Percentiles rank a stretch among this genome's conserved stretches.
Evolutionary conservation across 306 rosid species (phyloP).

Genomic region (Adenanthera pavonina): DNA sequence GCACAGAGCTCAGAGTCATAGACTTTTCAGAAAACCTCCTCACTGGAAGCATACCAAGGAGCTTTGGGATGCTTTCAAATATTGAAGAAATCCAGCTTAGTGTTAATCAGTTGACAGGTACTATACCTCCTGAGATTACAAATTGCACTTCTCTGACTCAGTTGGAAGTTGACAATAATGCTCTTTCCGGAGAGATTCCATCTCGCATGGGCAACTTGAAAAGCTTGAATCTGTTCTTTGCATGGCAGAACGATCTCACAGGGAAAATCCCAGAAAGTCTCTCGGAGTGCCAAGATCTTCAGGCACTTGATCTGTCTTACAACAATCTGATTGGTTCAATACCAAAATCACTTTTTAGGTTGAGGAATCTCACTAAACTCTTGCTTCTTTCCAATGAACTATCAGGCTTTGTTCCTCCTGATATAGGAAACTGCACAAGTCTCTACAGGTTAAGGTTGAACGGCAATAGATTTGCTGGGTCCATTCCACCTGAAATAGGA

Average conservation of each 20-base stretch:
- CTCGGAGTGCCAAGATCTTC: constrained; percentile 66
- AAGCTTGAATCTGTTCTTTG: constrained; percentile 70
- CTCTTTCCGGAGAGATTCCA: constrained; percentile 80
- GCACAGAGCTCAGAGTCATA: constrained; percentile 64
- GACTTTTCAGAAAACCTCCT: constrained; percentile 85
- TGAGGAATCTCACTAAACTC: constrained; percentile 77
- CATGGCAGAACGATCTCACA: constrained; percentile 84
- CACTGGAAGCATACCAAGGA: constrained; percentile 77
- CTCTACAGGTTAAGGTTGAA: constrained; percentile 77
- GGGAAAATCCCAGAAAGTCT: constrained; percentile 83
- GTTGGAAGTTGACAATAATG: constrained; percentile 85
- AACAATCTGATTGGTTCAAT: constrained; percentile 76
- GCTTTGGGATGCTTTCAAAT: constrained; percentile 67
- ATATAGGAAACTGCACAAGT: constrained; percentile 79
- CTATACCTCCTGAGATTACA: constrained; percentile 76
- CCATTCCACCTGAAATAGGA: constrained; percentile 87
- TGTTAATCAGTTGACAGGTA: constrained; percentile 77
- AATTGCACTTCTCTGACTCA: constrained; percentile 67
- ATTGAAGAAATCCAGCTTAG: constrained; percentile 83
- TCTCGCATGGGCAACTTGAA: constrained; percentile 68
- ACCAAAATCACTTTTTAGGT: constrained; percentile 60
- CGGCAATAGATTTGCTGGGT: constrained; percentile 69
- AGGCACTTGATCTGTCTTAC: constrained; percentile 81
- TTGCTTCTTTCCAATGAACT: constrained; percentile 77
- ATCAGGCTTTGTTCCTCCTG: constrained; percentile 86